Percentiles rank a stretch among this genome's conserved stretches.
phyloP scores from a whole-genome alignment of 257 asterid species.

The Eucommia ulmoides region DNA sequence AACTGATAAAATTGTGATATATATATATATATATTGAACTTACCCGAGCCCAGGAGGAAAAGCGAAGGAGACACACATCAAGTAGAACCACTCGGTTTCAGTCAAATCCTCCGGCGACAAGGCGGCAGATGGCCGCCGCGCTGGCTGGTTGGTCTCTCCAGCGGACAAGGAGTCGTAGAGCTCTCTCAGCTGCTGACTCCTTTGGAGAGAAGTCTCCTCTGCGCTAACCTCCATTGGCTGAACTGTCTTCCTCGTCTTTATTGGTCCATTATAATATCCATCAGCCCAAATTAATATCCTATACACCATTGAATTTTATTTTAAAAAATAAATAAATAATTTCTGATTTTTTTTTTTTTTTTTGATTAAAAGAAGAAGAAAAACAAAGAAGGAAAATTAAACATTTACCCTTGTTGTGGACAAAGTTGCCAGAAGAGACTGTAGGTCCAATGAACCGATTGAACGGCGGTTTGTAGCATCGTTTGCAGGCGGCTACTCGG shows the following conservation, averaged over 20 bases:
- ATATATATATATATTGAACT: no score
- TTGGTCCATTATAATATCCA: constrained; percentile 96
- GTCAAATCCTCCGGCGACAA: constrained; percentile 95
- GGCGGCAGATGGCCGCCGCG: constrained; percentile 70
- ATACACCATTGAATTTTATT: no score
- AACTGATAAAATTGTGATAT: no score
- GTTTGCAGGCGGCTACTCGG: no score
- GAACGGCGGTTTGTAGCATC: no score
- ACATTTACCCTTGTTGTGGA: no score
- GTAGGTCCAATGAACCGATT: no score
- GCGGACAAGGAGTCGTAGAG: constrained; percentile 55
- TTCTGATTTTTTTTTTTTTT: no score
- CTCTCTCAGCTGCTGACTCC: constrained; percentile 78
- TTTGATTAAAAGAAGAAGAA: no score
- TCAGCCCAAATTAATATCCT: constrained; percentile 78
- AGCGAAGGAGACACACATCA: constrained; percentile 90
- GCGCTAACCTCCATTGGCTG: constrained; percentile 44
- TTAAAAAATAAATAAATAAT: no score
- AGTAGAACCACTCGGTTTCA: constrained; percentile 88
- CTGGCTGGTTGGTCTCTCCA: constrained; percentile 50
- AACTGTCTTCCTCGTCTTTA: constrained; percentile 81
- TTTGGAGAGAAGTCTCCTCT: constrained; percentile 57
- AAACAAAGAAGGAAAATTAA: no score
- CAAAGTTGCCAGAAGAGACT: no score
- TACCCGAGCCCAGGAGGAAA: constrained; percentile 80